phyloP scores from a whole-genome alignment of 2,329 filamentous ascomycete genomes.

The Ciborinia camelliae region DNA sequence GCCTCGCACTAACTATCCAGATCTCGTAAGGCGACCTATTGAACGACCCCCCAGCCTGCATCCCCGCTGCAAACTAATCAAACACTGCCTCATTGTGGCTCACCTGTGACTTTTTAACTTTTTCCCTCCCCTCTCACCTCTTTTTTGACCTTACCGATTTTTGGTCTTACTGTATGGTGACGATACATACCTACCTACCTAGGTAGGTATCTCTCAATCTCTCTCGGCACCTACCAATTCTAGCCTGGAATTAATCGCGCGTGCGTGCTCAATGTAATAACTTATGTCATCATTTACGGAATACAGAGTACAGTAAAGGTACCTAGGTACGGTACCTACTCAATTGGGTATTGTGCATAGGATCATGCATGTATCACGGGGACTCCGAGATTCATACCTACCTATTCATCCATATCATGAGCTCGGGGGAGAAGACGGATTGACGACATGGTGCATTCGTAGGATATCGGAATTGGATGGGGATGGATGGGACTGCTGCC shows the following conservation, averaged over 20 bases:
- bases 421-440: neutral
- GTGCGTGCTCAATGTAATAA: too few relatives aligned
- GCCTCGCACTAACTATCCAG: slow-evolving; percentile 4
- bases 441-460: too few relatives aligned
- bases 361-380: slow-evolving; percentile 8
- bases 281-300: too few relatives aligned
- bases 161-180: neutral
- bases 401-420: too few relatives aligned
- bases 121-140: neutral
- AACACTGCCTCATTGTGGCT: slow-evolving; percentile 15
- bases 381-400: slow-evolving; percentile 3
- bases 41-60: neutral
- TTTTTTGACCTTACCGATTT: too few relatives aligned
- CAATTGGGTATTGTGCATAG: neutral
- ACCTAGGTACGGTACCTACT: neutral
- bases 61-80: slow-evolving; percentile 2
- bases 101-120: slow-evolving; percentile 2
- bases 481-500: too few relatives aligned
- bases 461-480: too few relatives aligned
- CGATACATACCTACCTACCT: too few relatives aligned
- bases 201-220: too few relatives aligned
- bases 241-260: too few relatives aligned
- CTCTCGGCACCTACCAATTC: too few relatives aligned
- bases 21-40: slow-evolving; percentile 16
- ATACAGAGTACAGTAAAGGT: too few relatives aligned